Evolutionary conservation across 805 yeast species (phyloP).

Genomic region (Deakozyma indianensis): DNA sequence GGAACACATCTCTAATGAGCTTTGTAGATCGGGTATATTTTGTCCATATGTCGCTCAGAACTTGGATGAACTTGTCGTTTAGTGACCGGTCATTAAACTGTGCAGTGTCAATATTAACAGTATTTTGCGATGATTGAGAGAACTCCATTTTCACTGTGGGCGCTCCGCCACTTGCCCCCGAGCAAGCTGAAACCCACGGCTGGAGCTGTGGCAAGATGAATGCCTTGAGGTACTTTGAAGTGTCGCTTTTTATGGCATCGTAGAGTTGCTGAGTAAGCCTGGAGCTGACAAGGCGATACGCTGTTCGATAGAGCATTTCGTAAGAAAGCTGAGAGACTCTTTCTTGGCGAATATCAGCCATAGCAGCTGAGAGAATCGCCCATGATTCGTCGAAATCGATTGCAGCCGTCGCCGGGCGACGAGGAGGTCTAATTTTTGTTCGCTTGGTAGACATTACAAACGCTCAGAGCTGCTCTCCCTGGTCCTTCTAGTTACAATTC

Average conservation of each 20-base stretch:
- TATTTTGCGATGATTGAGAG: no score
- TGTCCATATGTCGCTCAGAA: constrained; percentile 41
- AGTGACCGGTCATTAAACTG: background rate
- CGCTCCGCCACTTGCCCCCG: constrained; percentile 6
- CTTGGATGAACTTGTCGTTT: constrained; percentile 18
- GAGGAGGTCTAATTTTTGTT: background rate
- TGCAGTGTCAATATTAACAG: no score
- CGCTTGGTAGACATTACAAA: constrained; percentile 4
- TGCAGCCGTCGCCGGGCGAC: background rate
- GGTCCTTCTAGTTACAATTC: background rate
- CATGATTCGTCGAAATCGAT: constrained; percentile 55
- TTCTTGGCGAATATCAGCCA: constrained; percentile 53
- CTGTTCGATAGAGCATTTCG: constrained; percentile 67
- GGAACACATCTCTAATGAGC: constrained; percentile 67
- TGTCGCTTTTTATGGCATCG: constrained; percentile 37
- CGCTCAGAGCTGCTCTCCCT: constrained; percentile 3
- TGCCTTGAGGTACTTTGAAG: constrained; percentile 31
- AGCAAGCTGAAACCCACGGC: background rate
- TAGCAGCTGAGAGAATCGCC: constrained; percentile 51
- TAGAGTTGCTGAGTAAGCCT: constrained; percentile 56
- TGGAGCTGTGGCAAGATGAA: background rate
- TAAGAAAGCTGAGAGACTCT: constrained; percentile 64
- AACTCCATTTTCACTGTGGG: constrained; percentile 4
- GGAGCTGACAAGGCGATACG: constrained; percentile 60
- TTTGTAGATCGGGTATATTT: constrained; percentile 61